These are phyloP conservation scores for Trametes cingulata DNA, from an alignment of 768 basidiomycete species.

Conservation along the genomic window DNA sequence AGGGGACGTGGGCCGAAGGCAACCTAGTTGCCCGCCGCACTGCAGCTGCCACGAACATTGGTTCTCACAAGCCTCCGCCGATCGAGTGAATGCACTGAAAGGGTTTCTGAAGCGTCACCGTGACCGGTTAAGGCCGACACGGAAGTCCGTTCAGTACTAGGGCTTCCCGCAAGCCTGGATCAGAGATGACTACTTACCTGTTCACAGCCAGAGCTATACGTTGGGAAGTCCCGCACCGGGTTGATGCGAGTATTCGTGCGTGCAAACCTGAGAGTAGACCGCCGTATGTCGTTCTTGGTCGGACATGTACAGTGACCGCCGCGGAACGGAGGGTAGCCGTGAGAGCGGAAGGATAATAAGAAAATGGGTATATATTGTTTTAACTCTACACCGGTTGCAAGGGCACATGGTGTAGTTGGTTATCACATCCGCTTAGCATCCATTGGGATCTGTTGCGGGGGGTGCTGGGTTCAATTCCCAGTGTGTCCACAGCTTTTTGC, in stretches of 20 bases:
- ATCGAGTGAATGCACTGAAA: not conserved
- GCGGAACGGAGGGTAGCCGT: no score
- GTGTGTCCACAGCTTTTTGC: constrained; percentile 18
- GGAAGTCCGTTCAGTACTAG: no score
- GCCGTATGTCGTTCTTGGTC: no score
- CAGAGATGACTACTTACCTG: no score
- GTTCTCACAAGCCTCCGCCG: not conserved
- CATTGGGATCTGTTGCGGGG: constrained; percentile 10
- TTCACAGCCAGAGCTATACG: no score
- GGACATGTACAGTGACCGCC: no score
- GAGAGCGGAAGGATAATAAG: no score
- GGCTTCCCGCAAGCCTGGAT: no score
- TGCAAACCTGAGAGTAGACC: no score
- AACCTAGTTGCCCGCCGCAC: not conserved
- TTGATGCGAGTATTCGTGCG: no score
- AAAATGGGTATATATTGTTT: not conserved
- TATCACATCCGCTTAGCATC: constrained; percentile 37
- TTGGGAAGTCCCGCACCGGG: no score
- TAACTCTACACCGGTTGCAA: not conserved
- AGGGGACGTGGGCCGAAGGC: not conserved
- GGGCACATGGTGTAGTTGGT: constrained; percentile 39
- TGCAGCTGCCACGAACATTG: constrained; percentile 1
- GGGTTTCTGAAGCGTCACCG: no score
- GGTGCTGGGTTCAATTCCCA: constrained; percentile 26
- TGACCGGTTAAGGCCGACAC: not conserved